These are phyloP conservation scores for Carex cristatella DNA, from an alignment of 176 grass and related monocot species.

Conservation along the genomic window DNA sequence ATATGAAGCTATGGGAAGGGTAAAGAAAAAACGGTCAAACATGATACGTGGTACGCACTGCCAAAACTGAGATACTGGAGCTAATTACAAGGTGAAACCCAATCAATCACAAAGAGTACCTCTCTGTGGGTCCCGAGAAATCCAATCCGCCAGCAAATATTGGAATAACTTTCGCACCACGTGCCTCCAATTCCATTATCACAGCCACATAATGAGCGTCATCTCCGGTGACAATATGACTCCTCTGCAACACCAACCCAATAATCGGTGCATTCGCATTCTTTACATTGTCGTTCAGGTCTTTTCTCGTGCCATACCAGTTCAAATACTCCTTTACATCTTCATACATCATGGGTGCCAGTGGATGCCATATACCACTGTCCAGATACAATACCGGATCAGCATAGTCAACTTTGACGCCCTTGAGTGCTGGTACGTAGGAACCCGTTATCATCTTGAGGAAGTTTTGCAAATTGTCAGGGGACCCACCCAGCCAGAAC, in stretches of 20 bases:
- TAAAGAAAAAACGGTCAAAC: background rate
- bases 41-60: background rate
- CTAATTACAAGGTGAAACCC: background rate
- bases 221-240: conserved; percentile 96
- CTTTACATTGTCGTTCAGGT: conserved; percentile 48
- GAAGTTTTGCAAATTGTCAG: conserved; percentile 93
- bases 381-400: conserved; percentile 93
- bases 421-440: conserved; percentile 61
- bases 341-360: conserved; percentile 86
- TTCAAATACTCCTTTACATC: conserved; percentile 99
- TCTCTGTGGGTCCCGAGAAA: conserved; percentile 56
- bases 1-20: background rate
- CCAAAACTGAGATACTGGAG: background rate
- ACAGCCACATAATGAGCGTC: conserved; percentile 95
- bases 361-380: conserved; percentile 90
- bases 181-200: conserved; percentile 98
- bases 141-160: conserved; percentile 91
- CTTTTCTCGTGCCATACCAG: conserved; percentile 80
- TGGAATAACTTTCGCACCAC: conserved; percentile 79
- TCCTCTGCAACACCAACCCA: conserved; percentile 82
- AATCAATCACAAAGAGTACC: conserved; percentile 20
- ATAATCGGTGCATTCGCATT: conserved; percentile 53
- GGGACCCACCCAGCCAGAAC: conserved; percentile 99
- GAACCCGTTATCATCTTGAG: conserved; percentile 91
- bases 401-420: conserved; percentile 53